Base-by-base conservation (phyloP, 495 filamentous ascomycete genomes). In the Umbilicaria muhlenbergii region DNA sequence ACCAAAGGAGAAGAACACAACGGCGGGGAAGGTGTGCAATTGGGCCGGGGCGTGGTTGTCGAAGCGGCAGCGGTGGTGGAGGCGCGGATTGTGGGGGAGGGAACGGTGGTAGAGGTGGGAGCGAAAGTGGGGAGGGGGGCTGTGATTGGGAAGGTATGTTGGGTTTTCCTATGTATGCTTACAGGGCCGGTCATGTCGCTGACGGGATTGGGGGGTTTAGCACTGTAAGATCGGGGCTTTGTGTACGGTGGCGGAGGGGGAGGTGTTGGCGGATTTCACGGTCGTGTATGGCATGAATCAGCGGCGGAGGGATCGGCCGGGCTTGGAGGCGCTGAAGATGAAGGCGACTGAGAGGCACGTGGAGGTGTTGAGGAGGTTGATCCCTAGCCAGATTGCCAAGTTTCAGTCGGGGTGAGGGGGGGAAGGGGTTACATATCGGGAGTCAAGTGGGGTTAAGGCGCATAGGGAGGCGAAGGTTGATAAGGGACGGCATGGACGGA, bases 251-350 rank as follows among this genome's bases (percentile, higher is more conserved):
- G 57, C 54, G 1, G 62, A 69, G 0, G 66, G 66, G 11, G 75
- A 77, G 41, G 54, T 64, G 14, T 33, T 86, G 3, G 70, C 73
- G 0, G 81, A 84, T 47, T 73, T 67, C 46, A 83, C 77, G 0
- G 77, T 85, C 6, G 54, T 85, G 8, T 83, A 73, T 53, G 77
- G 78, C 0, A 67, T 70, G 38, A 71, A 70, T 14, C 56, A 69
- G 51, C 59, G 76, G 44, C 62, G 80, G 40, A 48, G 65, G 8
- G 77, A 84, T 49, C 63, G 52, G 43, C 69, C 71, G 18, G 72
- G 71, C 18, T 61, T 73, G 21, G 60, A 67, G 36, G 68, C 71
- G 11, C 47, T 74, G 38, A 73, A 69, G 56, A 60, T 67, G 45
- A 74, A 71, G 55, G 66, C 66, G 36, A 66, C 75, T 44, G 65